Evolutionary conservation across 192 early-diverging fungal species (phyloP).

Genomic region (Dissophora globulifera): DNA sequence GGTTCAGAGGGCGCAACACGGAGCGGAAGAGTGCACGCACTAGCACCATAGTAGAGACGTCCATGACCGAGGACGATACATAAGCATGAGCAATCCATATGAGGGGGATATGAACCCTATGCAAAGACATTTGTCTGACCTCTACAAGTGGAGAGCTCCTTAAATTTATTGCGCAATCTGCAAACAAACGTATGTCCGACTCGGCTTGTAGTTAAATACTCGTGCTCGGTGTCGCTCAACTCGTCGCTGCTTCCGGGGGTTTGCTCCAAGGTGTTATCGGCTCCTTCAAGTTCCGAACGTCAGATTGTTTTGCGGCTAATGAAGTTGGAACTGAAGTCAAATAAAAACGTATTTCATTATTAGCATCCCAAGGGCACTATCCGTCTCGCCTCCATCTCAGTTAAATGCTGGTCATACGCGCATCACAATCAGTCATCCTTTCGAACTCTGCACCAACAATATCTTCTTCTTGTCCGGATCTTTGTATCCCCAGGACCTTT

Average conservation of each 20-base stretch:
- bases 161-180: no score
- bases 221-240: constrained; percentile 18
- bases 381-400: constrained; percentile 16
- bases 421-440: constrained; percentile 21
- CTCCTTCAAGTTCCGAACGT: constrained; percentile 15
- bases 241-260: constrained; percentile 7
- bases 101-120: no score
- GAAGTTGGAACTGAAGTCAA: constrained; percentile 16
- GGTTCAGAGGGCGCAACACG: no score
- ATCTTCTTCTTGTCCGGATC: constrained; percentile 25
- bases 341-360: constrained; percentile 3
- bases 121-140: no score
- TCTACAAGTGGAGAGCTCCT: no score
- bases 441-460: constrained; percentile 24
- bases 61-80: no score
- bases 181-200: no score
- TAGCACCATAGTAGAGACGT: no score
- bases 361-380: constrained; percentile 16
- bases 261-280: constrained; percentile 18
- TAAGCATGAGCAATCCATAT: no score
- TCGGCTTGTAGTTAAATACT: no score
- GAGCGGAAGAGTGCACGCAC: no score
- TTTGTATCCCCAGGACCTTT: constrained; percentile 25
- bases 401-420: constrained; percentile 20
- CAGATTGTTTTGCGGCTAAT: constrained; percentile 17